A percentile compares a stretch with the other conserved stretches of the same genome.
Evolutionary conservation across 495 filamentous ascomycete species (phyloP).

Genomic region (Mycothermus thermophilus): DNA sequence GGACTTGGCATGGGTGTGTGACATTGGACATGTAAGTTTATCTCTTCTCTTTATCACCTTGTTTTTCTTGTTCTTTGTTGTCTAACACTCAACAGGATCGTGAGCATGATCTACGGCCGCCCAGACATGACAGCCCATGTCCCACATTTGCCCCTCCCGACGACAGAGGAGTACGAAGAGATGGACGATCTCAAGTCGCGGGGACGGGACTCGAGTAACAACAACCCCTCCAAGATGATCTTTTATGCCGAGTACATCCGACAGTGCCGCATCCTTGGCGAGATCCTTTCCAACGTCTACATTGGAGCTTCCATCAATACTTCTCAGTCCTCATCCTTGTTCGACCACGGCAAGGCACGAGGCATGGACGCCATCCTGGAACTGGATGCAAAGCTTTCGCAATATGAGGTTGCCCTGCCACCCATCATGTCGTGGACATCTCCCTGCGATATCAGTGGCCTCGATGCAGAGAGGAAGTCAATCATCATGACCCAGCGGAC

Average conservation of each 20-base stretch:
- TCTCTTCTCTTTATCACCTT: neutral
- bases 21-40: conserved; percentile 32
- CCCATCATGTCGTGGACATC: conserved; percentile 26
- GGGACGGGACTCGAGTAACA: conserved; percentile 1
- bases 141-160: conserved; percentile 20
- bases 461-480: conserved; percentile 5
- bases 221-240: conserved; percentile 11
- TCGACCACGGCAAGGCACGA: conserved; percentile 7
- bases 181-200: too few species aligned
- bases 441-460: conserved; percentile 4
- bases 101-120: conserved; percentile 37
- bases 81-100: conserved; percentile 17
- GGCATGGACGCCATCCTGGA: conserved; percentile 29
- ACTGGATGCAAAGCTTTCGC: conserved; percentile 26
- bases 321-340: too few species aligned
- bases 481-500: conserved; percentile 28
- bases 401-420: conserved; percentile 24
- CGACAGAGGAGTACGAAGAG: conserved; percentile 7
- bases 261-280: conserved; percentile 30
- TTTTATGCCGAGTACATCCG: conserved; percentile 32
- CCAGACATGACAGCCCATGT: conserved; percentile 33
- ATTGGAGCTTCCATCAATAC: too few species aligned
- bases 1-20: conserved; percentile 38
- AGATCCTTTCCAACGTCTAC: conserved; percentile 31
- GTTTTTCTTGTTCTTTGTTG: neutral